phyloP scores from a whole-genome alignment of 2,329 filamentous ascomycete genomes.

The Ploettnerulaceae sp. region DNA sequence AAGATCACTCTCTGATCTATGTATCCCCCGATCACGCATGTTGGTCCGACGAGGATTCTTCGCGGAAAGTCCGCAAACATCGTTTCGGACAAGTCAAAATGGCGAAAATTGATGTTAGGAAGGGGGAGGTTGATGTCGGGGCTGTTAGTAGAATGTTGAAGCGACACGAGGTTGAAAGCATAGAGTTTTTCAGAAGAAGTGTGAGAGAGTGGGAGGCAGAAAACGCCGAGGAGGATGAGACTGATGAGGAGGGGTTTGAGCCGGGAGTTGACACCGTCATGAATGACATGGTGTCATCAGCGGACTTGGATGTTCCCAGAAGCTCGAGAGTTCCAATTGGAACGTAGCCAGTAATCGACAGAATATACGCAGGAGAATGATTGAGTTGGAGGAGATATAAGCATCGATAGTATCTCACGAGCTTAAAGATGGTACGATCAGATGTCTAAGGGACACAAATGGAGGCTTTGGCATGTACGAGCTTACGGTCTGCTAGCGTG shows the following conservation, averaged over 20 bases:
- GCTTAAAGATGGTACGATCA: no score
- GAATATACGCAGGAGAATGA: no score
- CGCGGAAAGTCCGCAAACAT: slow-evolving; percentile 53
- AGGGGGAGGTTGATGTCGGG: slow-evolving; percentile 47
- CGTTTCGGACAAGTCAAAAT: slow-evolving; percentile 55
- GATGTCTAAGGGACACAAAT: no score
- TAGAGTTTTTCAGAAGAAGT: slow-evolving; percentile 43
- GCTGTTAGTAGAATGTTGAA: slow-evolving; percentile 10
- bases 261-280: background rate
- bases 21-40: slow-evolving; percentile 70
- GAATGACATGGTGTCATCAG: background rate
- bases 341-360: background rate
- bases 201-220: slow-evolving; percentile 19
- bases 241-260: slow-evolving; percentile 17
- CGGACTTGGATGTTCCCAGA: background rate
- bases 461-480: background rate
- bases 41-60: slow-evolving; percentile 62
- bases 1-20: slow-evolving; percentile 72
- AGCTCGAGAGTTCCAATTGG: background rate
- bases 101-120: slow-evolving; percentile 38
- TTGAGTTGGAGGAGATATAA: no score
- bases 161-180: slow-evolving; percentile 46
- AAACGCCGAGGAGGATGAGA: slow-evolving; percentile 15
- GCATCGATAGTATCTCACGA: no score
- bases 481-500: background rate